Evolutionary conservation across 1,139 yeast species (phyloP).

Genomic region (Zygosaccharomyces sapae): DNA sequence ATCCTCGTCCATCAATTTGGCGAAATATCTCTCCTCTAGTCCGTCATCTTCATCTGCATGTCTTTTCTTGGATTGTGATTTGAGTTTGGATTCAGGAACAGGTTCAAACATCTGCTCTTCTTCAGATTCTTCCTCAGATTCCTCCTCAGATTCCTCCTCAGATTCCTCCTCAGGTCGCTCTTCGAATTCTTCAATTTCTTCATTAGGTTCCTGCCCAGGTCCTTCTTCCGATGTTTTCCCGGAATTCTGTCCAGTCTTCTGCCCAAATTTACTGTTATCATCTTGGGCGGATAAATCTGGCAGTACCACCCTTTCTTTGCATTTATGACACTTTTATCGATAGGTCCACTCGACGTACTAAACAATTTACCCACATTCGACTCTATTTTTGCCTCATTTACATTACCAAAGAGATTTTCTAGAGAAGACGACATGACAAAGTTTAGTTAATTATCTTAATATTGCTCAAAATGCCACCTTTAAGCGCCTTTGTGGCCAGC

Average conservation of each 20-base stretch:
- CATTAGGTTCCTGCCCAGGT: no score
- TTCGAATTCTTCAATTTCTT: no score
- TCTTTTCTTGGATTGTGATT: slow-evolving; percentile 31
- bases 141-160: background rate
- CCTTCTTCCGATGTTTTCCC: no score
- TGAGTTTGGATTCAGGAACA: slow-evolving; percentile 21
- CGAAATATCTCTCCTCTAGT: slow-evolving; percentile 47
- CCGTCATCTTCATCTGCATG: slow-evolving; percentile 42
- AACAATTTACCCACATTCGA: slow-evolving; percentile 25
- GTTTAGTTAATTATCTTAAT: background rate
- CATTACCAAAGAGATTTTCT: slow-evolving; percentile 41
- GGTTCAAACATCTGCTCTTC: slow-evolving; percentile 20
- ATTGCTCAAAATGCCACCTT: background rate
- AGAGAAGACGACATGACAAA: slow-evolving; percentile 40
- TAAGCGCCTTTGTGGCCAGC: slow-evolving; percentile 12
- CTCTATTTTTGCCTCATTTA: slow-evolving; percentile 27
- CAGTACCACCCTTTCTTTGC: slow-evolving; percentile 27
- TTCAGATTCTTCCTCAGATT: background rate
- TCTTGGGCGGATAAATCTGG: slow-evolving; percentile 15
- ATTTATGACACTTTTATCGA: slow-evolving; percentile 27
- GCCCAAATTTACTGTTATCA: background rate
- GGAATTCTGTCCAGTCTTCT: no score
- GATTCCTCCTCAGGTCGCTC: slow-evolving; percentile 3
- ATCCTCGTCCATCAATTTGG: slow-evolving; percentile 39
- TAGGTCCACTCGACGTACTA: slow-evolving; percentile 25